phyloP scores from a whole-genome alignment of 306 rosid species.

The Lablab purpureus region DNA sequence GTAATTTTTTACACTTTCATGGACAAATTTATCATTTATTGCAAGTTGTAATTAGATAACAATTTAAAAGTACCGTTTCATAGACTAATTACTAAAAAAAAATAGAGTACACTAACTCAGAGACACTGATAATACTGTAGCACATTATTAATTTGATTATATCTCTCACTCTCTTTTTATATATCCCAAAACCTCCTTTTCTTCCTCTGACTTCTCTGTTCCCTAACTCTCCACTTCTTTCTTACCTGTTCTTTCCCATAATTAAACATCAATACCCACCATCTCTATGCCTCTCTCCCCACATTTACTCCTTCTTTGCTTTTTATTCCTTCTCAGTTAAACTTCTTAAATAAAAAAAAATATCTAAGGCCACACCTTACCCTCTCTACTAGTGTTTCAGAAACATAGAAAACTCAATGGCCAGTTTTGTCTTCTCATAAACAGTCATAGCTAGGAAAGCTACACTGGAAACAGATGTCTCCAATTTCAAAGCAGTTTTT shows the following conservation, averaged over 20 bases:
- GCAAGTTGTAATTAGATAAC: too few relatives aligned
- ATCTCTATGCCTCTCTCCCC: constrained; percentile 46
- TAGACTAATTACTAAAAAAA: neutral
- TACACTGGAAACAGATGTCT: constrained; percentile 52
- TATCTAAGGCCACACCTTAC: constrained; percentile 38
- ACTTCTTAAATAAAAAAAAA: constrained; percentile 19
- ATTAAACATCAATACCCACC: constrained; percentile 64
- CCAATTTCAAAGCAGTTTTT: constrained; percentile 55
- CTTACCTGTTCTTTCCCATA: constrained; percentile 63
- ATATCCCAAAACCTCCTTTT: constrained; percentile 47
- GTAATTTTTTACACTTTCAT: neutral
- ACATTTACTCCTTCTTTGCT: constrained; percentile 31
- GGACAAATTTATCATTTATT: too few relatives aligned
- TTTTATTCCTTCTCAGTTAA: constrained; percentile 42
- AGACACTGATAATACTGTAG: constrained; percentile 20
- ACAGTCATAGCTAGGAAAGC: constrained; percentile 50
- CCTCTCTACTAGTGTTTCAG: constrained; percentile 49
- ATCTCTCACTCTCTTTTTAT: constrained; percentile 16
- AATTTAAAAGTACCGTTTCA: neutral
- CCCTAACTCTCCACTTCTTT: constrained; percentile 52
- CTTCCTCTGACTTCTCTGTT: constrained; percentile 60
- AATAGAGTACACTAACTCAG: constrained; percentile 15
- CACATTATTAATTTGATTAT: constrained; percentile 36
- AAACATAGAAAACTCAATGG: constrained; percentile 51
- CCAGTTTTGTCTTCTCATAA: constrained; percentile 54